Evolutionary conservation across 2,329 filamentous ascomycete genomes (phyloP).

Genomic region (Fusarium tupiense): DNA sequence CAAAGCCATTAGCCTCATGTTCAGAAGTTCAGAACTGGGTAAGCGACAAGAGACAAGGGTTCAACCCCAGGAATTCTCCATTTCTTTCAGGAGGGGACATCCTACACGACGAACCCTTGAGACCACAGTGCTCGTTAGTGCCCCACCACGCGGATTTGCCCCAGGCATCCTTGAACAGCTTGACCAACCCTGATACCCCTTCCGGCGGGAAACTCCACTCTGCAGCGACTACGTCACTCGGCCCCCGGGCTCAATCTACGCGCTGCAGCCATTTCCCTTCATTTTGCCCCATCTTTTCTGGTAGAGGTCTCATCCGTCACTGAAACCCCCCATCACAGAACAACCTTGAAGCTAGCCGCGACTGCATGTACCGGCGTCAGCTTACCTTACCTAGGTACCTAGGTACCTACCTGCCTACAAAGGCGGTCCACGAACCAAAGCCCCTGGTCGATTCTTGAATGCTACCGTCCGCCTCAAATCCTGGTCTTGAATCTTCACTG

Average conservation of each 20-base stretch:
- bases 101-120: constrained; percentile 26
- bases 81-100: constrained; percentile 4
- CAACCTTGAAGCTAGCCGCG: constrained; percentile 20
- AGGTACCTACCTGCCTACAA: not conserved
- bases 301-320: constrained; percentile 24
- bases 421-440: not conserved
- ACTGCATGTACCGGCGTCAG: constrained; percentile 29
- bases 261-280: constrained; percentile 20
- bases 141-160: constrained; percentile 13
- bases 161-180: constrained; percentile 6
- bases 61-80: constrained; percentile 17
- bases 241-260: constrained; percentile 30
- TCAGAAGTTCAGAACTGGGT: not conserved
- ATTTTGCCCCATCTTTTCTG: constrained; percentile 26
- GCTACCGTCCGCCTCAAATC: not conserved
- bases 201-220: constrained; percentile 19
- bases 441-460: constrained; percentile 14
- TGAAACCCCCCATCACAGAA: constrained; percentile 8
- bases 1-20: constrained; percentile 9
- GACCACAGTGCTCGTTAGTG: constrained; percentile 5
- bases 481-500: not conserved
- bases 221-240: constrained; percentile 35
- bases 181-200: constrained; percentile 30
- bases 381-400: not conserved
- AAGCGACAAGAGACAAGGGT: constrained; percentile 18